Conservation (phyloP, 1,284 basidiomycete species). For the Rhodotorula sp. region DNA sequence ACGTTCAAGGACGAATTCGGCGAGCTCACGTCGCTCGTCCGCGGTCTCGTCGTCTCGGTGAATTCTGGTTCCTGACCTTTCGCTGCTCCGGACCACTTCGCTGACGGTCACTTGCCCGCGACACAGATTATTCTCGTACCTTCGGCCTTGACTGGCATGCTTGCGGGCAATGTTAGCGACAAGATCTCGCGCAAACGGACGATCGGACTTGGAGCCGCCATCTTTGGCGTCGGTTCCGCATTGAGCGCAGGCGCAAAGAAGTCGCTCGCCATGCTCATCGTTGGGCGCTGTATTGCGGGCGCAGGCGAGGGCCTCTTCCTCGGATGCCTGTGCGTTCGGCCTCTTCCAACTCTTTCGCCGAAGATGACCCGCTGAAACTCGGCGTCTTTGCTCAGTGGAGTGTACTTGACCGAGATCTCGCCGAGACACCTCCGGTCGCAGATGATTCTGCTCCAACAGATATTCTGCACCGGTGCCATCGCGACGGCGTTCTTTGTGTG, state of each 20-base stretch:
- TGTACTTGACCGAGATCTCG: conserved; percentile 28
- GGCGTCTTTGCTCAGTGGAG: conserved; percentile 17
- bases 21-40: conserved; percentile 45
- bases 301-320: conserved; percentile 43
- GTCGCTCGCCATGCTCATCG: conserved; percentile 52
- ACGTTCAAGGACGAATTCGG: conserved; percentile 53
- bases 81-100: neutral
- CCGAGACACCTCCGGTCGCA: conserved; percentile 25
- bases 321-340: neutral
- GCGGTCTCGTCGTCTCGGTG: conserved; percentile 51
- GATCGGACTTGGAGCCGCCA: conserved; percentile 53
- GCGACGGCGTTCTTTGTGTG: conserved; percentile 57
- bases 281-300: conserved; percentile 57
- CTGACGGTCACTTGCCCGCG: neutral
- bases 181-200: conserved; percentile 56
- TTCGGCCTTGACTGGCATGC: conserved; percentile 54
- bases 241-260: conserved; percentile 10
- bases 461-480: conserved; percentile 20
- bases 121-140: conserved; percentile 53
- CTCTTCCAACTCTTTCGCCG: neutral
- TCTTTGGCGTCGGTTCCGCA: conserved; percentile 53
- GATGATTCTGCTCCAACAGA: conserved; percentile 17
- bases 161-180: conserved; percentile 57
- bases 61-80: neutral
- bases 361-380: neutral